These are phyloP conservation scores for Cladorrhinum sp. DNA, from an alignment of 2,329 filamentous ascomycete species.

Conservation along the genomic window DNA sequence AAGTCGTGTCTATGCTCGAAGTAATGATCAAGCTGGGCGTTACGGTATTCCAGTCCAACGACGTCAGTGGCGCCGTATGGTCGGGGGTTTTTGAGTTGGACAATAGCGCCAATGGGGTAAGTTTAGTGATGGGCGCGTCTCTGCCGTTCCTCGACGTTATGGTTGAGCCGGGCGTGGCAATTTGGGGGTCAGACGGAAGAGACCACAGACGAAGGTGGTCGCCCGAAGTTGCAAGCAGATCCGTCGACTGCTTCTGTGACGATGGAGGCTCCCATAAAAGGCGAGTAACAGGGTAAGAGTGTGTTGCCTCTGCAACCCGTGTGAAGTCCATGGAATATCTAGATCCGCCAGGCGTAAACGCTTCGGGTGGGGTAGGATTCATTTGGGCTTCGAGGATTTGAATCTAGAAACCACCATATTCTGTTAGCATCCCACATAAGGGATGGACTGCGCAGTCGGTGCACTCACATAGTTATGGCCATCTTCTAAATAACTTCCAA, in stretches of 20 bases:
- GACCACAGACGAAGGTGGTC: conserved; percentile 95
- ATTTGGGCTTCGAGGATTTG: conserved; percentile 94
- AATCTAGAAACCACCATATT: conserved; percentile 56
- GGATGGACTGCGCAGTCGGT: conserved; percentile 1
- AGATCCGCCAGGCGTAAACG: conserved; percentile 65
- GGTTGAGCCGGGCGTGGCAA: conserved; percentile 60
- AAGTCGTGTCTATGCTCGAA: conserved; percentile 97
- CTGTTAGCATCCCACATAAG: conserved; percentile 13
- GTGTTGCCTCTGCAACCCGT: conserved; percentile 92
- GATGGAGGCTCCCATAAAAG: conserved; percentile 95
- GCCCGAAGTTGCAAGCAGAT: conserved; percentile 89
- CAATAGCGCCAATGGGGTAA: conserved; percentile 86
- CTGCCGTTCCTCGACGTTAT: conserved; percentile 58
- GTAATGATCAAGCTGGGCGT: conserved; percentile 97
- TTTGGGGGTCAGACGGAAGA: conserved; percentile 65
- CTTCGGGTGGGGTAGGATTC: conserved; percentile 64
- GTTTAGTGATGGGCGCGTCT: conserved; percentile 65
- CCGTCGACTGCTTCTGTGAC: conserved; percentile 90
- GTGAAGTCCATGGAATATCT: conserved; percentile 83
- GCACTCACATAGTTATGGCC: conserved; percentile 88
- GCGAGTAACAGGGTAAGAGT: conserved; percentile 94
- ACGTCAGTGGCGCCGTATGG: conserved; percentile 93
- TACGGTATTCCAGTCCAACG: conserved; percentile 96
- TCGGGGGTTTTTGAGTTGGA: conserved; percentile 99
- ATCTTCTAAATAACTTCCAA: conserved; percentile 96